phyloP scores from a whole-genome alignment of 2,329 filamentous ascomycete species.

The Penicillium sp. region DNA sequence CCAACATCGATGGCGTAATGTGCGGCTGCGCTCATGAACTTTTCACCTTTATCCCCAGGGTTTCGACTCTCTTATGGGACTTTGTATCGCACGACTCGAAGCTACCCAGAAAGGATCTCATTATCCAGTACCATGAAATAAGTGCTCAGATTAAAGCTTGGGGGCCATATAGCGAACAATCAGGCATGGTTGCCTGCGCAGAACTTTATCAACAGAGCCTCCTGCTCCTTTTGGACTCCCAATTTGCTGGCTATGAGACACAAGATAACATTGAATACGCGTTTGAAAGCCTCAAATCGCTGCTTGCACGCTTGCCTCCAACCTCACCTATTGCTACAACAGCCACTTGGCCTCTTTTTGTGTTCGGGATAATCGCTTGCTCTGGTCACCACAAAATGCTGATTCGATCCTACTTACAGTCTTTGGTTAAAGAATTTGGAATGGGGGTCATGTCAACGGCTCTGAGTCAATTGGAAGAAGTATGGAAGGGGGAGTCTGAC shows the following conservation, averaged over 20 bases:
- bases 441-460: slow-evolving; percentile 17
- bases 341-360: slow-evolving; percentile 15
- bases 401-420: slow-evolving; percentile 7
- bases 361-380: slow-evolving; percentile 11
- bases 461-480: slow-evolving; percentile 9
- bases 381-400: not conserved
- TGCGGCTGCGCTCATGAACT: slow-evolving; percentile 16
- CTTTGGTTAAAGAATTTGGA: slow-evolving; percentile 8
- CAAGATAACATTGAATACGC: slow-evolving; percentile 2
- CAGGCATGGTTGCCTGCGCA: slow-evolving; percentile 10
- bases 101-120: no score
- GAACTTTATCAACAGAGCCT: slow-evolving; percentile 15
- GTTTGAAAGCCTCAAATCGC: slow-evolving; percentile 3
- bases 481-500: slow-evolving; percentile 5
- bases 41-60: slow-evolving; percentile 7
- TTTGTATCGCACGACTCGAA: not conserved
- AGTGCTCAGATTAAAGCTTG: slow-evolving; percentile 5
- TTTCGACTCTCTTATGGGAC: slow-evolving; percentile 7
- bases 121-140: not conserved
- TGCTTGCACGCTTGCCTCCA: slow-evolving; percentile 9
- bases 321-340: slow-evolving; percentile 13
- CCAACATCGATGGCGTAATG: slow-evolving; percentile 5
- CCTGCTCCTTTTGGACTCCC: slow-evolving; percentile 9
- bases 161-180: slow-evolving; percentile 6
- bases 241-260: not conserved